Evolutionary conservation across 768 basidiomycete species (phyloP).

Genomic region (Boletus vinaceobasis): DNA sequence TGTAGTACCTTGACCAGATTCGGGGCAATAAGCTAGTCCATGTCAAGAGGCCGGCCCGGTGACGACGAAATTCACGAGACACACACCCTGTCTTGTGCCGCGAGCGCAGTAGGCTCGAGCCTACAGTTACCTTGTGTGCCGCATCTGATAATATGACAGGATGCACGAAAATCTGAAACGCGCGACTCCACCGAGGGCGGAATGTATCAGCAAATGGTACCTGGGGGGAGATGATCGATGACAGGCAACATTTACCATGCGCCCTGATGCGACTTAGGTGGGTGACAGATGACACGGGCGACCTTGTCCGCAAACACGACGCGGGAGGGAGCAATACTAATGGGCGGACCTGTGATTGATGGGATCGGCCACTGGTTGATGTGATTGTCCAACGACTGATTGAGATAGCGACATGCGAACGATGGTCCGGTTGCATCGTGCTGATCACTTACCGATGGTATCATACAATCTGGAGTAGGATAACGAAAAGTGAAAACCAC

Average conservation of each 20-base stretch:
- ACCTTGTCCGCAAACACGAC: background rate
- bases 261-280: background rate
- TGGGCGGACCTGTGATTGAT: background rate
- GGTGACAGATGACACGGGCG: background rate
- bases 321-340: background rate
- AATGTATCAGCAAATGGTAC: too few species aligned
- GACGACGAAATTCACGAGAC: background rate
- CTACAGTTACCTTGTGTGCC: background rate
- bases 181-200: background rate
- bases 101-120: background rate
- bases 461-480: background rate
- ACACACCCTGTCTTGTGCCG: background rate
- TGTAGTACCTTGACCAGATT: background rate
- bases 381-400: background rate
- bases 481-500: background rate
- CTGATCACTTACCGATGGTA: background rate
- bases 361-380: background rate
- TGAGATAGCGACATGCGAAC: background rate
- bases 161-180: background rate
- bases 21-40: background rate
- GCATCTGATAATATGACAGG: background rate
- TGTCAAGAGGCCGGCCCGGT: background rate
- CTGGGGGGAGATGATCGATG: background rate
- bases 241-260: background rate
- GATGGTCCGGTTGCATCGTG: background rate